phyloP scores from a whole-genome alignment of 208 protist species.

The Acanthamoeba sp. region DNA sequence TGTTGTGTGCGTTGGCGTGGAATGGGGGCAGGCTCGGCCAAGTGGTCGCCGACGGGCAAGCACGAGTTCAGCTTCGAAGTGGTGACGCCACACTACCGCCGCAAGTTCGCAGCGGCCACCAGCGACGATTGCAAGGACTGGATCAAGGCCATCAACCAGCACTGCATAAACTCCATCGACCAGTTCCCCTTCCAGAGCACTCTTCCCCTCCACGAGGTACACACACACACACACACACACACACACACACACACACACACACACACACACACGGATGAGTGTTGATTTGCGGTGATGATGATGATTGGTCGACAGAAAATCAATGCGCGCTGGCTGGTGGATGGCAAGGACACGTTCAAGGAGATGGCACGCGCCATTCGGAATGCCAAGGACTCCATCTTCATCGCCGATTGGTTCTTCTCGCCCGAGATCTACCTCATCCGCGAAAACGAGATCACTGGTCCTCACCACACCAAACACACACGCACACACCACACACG shows the following conservation, averaged over 20 bases:
- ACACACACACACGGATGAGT: not conserved
- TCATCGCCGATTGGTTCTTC: conserved; percentile 62
- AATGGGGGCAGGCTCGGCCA: not conserved
- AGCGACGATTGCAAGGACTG: conserved; percentile 14
- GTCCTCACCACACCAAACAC: not conserved
- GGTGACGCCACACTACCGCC: not conserved
- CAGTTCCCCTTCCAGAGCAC: conserved; percentile 32
- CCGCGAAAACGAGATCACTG: conserved; percentile 1
- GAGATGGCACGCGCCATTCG: conserved; percentile 48
- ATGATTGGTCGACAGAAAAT: not conserved
- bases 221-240: too few species aligned
- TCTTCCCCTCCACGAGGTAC: not conserved
- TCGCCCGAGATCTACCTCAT: conserved; percentile 27
- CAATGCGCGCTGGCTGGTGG: conserved; percentile 35
- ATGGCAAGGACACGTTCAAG: conserved; percentile 38
- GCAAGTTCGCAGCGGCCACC: conserved; percentile 1
- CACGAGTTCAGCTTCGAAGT: conserved; percentile 31
- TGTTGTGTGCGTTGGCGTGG: too few species aligned
- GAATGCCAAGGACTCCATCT: conserved; percentile 41
- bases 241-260: not conserved
- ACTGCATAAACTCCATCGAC: not conserved
- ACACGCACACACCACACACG: not conserved
- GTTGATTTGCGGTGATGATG: too few species aligned
- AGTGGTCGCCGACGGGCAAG: conserved; percentile 5
- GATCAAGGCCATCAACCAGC: conserved; percentile 3